Base-by-base conservation (phyloP, 305 asterid species). In the Fraxinus angustifolia region DNA sequence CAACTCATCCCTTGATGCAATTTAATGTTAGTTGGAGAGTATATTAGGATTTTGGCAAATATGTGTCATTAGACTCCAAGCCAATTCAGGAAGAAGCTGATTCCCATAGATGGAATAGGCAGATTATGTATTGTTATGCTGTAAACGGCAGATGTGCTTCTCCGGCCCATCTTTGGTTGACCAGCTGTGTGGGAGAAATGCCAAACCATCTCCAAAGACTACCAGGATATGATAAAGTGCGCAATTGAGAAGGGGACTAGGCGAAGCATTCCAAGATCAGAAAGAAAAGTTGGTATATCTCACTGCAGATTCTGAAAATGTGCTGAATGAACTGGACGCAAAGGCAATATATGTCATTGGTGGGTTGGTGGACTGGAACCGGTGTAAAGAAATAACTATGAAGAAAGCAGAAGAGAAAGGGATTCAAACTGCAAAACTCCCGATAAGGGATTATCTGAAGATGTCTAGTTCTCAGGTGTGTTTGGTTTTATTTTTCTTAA, bases 381-480 rank as follows among this genome's bases (percentile, higher is more conserved):
- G 97, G 36, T 95, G 94, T 94, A 95, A 92, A 91, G 98, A 98
- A 78, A 86, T 92, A 78, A 93, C 99, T 72, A 87, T 91, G 96
- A 88, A 90, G 77, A 95, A 95, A 88, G 98, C 99, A 75, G 83
- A 81, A n/a, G 95, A 92, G 75, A 97, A 95, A 88, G 97, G 97
- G 86, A 93, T 95, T 79, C 91, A 88, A 90, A 93, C 98, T n/a
- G 97, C 99, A 50, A 95, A 91, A 84, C 93, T 95, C 76, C 98
- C 98, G 2, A 92, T 92, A 10, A 97, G 97, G 79, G 83, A 86
- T 34, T 92, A 90, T 88, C 87, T 93, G 78, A 95, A 91, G 91
- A 89, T 92, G 99, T 92, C 97, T 72, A 91, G 98, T 87, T 93
- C 99, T 42, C 99, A 93, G 99, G 98, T 95, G 42, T 73, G 78